phyloP scores from a whole-genome alignment of 495 filamentous ascomycete species.

The Trichoderma virens region DNA sequence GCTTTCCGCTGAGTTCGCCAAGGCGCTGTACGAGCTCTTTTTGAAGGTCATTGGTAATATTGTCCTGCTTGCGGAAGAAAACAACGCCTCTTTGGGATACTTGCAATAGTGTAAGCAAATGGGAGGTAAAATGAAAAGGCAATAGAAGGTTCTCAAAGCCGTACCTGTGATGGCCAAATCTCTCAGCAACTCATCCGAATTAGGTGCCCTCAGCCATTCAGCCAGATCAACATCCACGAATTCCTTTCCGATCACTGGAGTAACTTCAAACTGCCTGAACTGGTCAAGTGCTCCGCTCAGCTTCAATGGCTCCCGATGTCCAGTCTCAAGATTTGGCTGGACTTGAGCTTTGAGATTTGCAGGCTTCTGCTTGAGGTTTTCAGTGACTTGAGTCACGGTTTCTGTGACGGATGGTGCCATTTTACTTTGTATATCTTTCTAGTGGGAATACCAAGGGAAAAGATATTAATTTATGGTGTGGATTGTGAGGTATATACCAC shows the following conservation, averaged over 20 bases:
- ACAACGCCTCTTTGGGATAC: slow-evolving; percentile 77
- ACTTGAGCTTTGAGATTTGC: slow-evolving; percentile 13
- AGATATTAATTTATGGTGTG: not conserved
- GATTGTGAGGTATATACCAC: not conserved
- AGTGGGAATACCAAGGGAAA: not conserved
- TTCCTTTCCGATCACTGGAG: slow-evolving; percentile 61
- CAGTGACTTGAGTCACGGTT: slow-evolving; percentile 17
- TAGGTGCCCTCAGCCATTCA: slow-evolving; percentile 51
- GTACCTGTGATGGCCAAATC: slow-evolving; percentile 52
- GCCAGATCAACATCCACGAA: slow-evolving; percentile 51
- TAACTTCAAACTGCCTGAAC: slow-evolving; percentile 56
- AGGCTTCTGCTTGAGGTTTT: slow-evolving; percentile 22
- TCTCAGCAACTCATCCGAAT: slow-evolving; percentile 57
- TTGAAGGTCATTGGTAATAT: slow-evolving; percentile 53
- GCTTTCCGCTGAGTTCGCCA: slow-evolving; percentile 59
- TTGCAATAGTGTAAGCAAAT: slow-evolving; percentile 19
- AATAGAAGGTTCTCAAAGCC: not conserved
- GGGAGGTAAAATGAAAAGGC: not conserved
- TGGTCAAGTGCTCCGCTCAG: slow-evolving; percentile 44
- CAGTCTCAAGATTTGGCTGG: slow-evolving; percentile 19
- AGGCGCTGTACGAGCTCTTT: slow-evolving; percentile 62
- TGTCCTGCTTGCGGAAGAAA: slow-evolving; percentile 71
- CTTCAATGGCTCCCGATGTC: slow-evolving; percentile 35
- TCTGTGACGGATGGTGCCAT: slow-evolving; percentile 25
- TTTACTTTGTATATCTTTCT: not conserved